A percentile compares a stretch with the other conserved stretches of the same genome.
Conservation (phyloP, 148 eudicot species). For the Linanthus parryae region DNA sequence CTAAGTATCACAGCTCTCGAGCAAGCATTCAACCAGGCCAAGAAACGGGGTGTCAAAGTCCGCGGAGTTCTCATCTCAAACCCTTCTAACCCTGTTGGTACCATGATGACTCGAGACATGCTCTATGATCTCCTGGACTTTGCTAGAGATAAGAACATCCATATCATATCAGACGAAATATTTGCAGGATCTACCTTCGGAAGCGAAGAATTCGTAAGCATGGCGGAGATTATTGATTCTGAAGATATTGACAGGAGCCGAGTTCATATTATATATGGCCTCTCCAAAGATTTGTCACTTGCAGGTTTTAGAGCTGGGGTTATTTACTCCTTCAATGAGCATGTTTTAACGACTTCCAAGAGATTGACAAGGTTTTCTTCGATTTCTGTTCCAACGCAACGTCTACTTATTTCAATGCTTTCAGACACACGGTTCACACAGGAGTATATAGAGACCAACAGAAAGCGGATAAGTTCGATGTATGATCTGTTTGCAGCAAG, state of each 20-base stretch:
- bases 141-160: slow-evolving; percentile 81
- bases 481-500: slow-evolving; percentile 60
- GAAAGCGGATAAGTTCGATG: slow-evolving; percentile 42
- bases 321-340: slow-evolving; percentile 58
- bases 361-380: slow-evolving; percentile 69
- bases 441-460: slow-evolving; percentile 42
- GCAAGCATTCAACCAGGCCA: slow-evolving; percentile 66
- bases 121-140: slow-evolving; percentile 54
- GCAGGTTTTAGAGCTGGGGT: slow-evolving; percentile 72
- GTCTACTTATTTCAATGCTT: slow-evolving; percentile 60
- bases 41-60: slow-evolving; percentile 68
- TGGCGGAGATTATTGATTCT: slow-evolving; percentile 60
- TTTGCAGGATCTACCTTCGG: slow-evolving; percentile 69
- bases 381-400: slow-evolving; percentile 77
- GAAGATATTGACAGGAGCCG: slow-evolving; percentile 63
- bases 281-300: slow-evolving; percentile 66
- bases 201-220: slow-evolving; percentile 58
- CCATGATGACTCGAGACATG: slow-evolving; percentile 39
- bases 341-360: slow-evolving; percentile 60
- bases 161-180: slow-evolving; percentile 74
- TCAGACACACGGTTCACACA: slow-evolving; percentile 47
- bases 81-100: slow-evolving; percentile 86
- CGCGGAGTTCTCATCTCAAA: slow-evolving; percentile 66
- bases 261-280: slow-evolving; percentile 74
- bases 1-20: slow-evolving; percentile 59